These are phyloP conservation scores for Neocatenulostroma microsporum DNA, from an alignment of 2,329 filamentous ascomycete genomes.

Conservation along the genomic window DNA sequence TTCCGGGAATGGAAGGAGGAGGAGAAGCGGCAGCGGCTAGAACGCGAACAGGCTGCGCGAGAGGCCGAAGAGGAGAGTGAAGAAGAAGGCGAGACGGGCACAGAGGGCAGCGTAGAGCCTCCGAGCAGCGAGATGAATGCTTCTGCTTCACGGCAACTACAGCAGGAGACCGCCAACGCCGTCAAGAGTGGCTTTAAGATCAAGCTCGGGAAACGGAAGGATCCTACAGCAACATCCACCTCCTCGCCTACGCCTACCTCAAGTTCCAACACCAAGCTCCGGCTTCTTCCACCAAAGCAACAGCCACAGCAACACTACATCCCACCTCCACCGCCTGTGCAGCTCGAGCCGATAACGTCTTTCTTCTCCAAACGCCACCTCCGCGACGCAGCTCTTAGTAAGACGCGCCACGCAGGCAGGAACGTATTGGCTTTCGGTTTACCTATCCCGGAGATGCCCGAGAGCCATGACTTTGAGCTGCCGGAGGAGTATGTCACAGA, in stretches of 20 bases:
- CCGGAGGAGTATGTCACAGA: constrained; percentile 55
- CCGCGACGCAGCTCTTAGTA: constrained; percentile 69
- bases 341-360: constrained; percentile 51
- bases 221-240: constrained; percentile 12
- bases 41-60: constrained; percentile 55
- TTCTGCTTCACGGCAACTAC: constrained; percentile 64
- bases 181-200: constrained; percentile 26
- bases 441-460: constrained; percentile 60
- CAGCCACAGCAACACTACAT: constrained; percentile 3
- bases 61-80: constrained; percentile 40
- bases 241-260: constrained; percentile 11
- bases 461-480: constrained; percentile 63
- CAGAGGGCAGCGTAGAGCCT: constrained; percentile 40
- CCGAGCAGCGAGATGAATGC: constrained; percentile 65
- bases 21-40: constrained; percentile 72
- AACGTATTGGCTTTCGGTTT: constrained; percentile 74
- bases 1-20: constrained; percentile 83
- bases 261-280: constrained; percentile 8
- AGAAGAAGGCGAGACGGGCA: constrained; percentile 29
- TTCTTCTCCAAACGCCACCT: constrained; percentile 78
- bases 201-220: constrained; percentile 26
- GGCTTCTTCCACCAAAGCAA: too few relatives aligned
- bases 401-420: constrained; percentile 52
- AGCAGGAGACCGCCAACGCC: constrained; percentile 59
- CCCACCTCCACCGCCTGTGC: constrained; percentile 23